Percentiles rank a stretch among this genome's conserved stretches.
phyloP scores from a whole-genome alignment of 176 grass and related monocot genomes.

The Oryza brachyantha region DNA sequence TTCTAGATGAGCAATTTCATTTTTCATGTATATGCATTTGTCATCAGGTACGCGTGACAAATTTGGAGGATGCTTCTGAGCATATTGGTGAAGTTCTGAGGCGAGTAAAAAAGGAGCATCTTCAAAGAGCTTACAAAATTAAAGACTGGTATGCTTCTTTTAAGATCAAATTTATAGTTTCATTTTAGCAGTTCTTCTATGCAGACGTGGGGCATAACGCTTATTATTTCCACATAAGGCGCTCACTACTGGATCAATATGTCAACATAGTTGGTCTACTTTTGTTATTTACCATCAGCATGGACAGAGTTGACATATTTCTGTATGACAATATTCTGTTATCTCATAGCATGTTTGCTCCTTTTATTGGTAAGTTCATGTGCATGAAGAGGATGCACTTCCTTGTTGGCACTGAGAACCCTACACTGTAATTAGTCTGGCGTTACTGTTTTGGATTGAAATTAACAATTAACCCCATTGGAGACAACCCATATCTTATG shows the following conservation, averaged over 20 bases:
- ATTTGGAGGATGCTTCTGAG: constrained; percentile 90
- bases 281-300: not conserved
- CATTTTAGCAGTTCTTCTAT: not conserved
- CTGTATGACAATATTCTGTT: not conserved
- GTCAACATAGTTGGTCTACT: not conserved
- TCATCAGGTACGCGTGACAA: constrained; percentile 84
- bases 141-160: constrained; percentile 62
- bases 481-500: not conserved
- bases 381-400: not conserved
- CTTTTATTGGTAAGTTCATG: not conserved
- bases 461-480: not conserved
- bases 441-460: not conserved
- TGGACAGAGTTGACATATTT: not conserved
- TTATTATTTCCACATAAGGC: not conserved
- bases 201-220: not conserved
- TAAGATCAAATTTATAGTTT: not conserved
- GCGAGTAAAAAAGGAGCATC: constrained; percentile 88
- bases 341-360: not conserved
- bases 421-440: not conserved
- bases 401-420: not conserved
- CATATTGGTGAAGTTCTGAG: constrained; percentile 95
- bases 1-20: not conserved
- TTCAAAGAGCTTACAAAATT: constrained; percentile 96
- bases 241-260: not conserved
- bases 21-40: constrained; percentile 4